A percentile compares a stretch with the other conserved stretches of the same genome.
These are phyloP conservation scores for Aspergillus bertholletiae DNA, from an alignment of 495 filamentous ascomycete species.

Conservation along the genomic window DNA sequence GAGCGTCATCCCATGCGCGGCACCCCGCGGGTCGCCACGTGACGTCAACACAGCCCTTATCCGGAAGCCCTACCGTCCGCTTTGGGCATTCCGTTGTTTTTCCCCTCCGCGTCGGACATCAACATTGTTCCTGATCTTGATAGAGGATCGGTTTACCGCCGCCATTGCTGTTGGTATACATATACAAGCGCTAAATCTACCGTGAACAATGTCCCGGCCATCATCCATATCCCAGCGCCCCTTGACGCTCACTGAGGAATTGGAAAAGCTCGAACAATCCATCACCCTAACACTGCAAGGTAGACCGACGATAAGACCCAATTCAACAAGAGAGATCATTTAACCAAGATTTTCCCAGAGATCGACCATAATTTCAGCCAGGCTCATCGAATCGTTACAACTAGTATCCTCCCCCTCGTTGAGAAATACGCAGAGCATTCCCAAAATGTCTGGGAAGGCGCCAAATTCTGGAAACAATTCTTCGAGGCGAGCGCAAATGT, in stretches of 20 bases:
- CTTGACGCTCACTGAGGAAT: constrained; percentile 84
- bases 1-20: constrained; percentile 8
- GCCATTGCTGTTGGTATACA: no score
- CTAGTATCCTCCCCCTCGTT: constrained; percentile 89
- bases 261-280: constrained; percentile 93
- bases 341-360: constrained; percentile 49
- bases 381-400: constrained; percentile 93
- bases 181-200: no score
- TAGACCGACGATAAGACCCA: constrained; percentile 32
- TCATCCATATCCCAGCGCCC: constrained; percentile 55
- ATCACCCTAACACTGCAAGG: constrained; percentile 96
- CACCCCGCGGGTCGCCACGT: constrained; percentile 24
- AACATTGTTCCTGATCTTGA: constrained; percentile 1
- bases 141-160: no score
- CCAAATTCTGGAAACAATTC: constrained; percentile 99
- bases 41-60: constrained; percentile 33
- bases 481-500: constrained; percentile 98
- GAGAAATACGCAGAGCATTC: constrained; percentile 96
- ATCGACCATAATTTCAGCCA: constrained; percentile 98
- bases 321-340: constrained; percentile 6
- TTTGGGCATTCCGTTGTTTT: constrained; percentile 28
- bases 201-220: constrained; percentile 47
- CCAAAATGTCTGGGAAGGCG: constrained; percentile 91
- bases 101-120: constrained; percentile 22
- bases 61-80: constrained; percentile 33